A percentile compares a stretch with the other conserved stretches of the same genome.
phyloP scores from a whole-genome alignment of 345 rosid genomes.

The Salix brachista region DNA sequence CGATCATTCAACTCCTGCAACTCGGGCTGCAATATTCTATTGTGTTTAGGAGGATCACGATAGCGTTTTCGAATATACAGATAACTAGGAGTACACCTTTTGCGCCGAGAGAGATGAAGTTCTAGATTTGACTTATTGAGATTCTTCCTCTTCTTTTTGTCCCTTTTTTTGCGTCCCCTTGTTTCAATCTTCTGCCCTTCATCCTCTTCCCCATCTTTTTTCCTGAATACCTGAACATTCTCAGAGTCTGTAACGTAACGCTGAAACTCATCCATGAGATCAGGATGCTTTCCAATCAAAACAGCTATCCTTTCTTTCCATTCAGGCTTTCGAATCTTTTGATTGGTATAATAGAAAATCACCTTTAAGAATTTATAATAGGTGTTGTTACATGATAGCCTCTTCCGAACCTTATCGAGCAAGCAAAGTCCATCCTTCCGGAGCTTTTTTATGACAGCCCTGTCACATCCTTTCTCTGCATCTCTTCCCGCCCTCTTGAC shows the following conservation, averaged over 20 bases:
- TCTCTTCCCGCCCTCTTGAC: not conserved
- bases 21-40: not conserved
- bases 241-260: not conserved
- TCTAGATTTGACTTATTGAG: not conserved
- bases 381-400: not conserved
- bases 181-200: not conserved
- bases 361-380: not conserved
- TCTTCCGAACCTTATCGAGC: not conserved
- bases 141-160: not conserved
- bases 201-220: not conserved
- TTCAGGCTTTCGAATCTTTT: not conserved
- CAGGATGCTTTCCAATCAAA: not conserved
- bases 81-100: slow-evolving; percentile 14
- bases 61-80: not conserved
- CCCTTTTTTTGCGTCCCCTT: not conserved
- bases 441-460: not conserved
- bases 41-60: not conserved
- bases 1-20: slow-evolving; percentile 22
- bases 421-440: not conserved
- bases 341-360: not conserved
- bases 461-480: not conserved
- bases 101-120: slow-evolving; percentile 12
- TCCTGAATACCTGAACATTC: not conserved
- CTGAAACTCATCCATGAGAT: not conserved
- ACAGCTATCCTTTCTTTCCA: not conserved